Percentiles rank a stretch among this genome's conserved stretches.
phyloP scores from a whole-genome alignment of 2,329 filamentous ascomycete genomes.

The Thielaviopsis populi region DNA sequence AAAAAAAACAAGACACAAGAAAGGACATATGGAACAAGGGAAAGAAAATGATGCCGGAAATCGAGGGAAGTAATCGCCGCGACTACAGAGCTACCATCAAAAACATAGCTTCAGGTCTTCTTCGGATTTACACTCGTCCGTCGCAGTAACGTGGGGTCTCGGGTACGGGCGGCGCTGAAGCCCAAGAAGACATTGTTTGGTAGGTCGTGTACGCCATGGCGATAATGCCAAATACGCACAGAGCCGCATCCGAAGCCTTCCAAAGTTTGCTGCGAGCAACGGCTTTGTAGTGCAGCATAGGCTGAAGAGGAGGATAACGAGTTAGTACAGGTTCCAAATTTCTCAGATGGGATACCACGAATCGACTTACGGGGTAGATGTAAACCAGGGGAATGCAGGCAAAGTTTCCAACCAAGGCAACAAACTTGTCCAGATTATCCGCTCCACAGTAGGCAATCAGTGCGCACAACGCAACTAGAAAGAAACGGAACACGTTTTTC shows the following conservation, averaged over 20 bases:
- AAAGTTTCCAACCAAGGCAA: constrained; percentile 89
- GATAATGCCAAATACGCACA: constrained; percentile 68
- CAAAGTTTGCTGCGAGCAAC: constrained; percentile 56
- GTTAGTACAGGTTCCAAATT: constrained; percentile 20
- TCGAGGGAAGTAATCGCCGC: neutral
- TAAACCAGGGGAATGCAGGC: constrained; percentile 94
- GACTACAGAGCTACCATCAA: neutral
- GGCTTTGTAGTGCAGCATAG: constrained; percentile 73
- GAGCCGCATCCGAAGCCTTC: constrained; percentile 53
- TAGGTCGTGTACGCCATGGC: constrained; percentile 88
- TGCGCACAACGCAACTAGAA: constrained; percentile 75
- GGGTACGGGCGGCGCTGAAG: constrained; percentile 35
- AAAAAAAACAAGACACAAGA: neutral
- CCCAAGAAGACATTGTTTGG: constrained; percentile 79
- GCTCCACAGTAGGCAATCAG: constrained; percentile 84
- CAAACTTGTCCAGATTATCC: constrained; percentile 91
- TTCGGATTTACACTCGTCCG: constrained; percentile 20
- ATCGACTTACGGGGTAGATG: constrained; percentile 75
- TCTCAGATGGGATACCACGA: constrained; percentile 12
- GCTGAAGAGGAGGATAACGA: constrained; percentile 43
- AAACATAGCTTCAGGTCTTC: neutral
- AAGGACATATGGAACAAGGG: neutral
- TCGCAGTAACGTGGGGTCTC: constrained; percentile 41
- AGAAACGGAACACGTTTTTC: constrained; percentile 94
- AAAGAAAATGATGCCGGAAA: neutral